Evolutionary conservation across 2,329 filamentous ascomycete genomes (phyloP).

Genomic region (Epichloe gansuensis): DNA sequence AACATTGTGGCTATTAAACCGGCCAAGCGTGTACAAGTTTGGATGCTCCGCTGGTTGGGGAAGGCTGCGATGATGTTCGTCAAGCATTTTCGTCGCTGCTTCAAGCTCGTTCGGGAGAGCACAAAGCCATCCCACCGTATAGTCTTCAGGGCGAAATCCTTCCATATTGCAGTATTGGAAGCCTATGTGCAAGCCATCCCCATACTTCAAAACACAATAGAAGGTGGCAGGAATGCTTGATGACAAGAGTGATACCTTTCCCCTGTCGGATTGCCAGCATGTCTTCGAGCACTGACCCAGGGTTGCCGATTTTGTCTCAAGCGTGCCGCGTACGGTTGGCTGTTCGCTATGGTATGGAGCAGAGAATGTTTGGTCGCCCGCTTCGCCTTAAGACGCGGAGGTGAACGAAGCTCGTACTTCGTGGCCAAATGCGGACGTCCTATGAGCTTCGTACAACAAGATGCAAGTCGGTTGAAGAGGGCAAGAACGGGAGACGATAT

Average conservation of each 20-base stretch:
- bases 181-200: too few relatives aligned
- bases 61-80: neutral
- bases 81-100: neutral
- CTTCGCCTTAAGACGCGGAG: neutral
- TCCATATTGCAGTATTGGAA: too few relatives aligned
- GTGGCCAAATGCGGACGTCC: neutral
- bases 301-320: neutral
- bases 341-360: neutral
- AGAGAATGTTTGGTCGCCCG: neutral
- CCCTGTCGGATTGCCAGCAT: too few relatives aligned
- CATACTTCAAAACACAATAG: too few relatives aligned
- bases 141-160: too few relatives aligned
- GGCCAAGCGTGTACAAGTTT: constrained; percentile 15
- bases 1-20: constrained; percentile 18
- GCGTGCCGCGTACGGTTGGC: neutral
- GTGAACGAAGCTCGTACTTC: neutral
- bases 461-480: neutral
- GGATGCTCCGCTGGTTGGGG: neutral
- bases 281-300: neutral
- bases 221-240: too few relatives aligned
- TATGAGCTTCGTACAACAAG: neutral
- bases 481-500: neutral
- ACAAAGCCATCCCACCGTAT: neutral
- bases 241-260: too few relatives aligned
- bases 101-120: neutral